Conservation (phyloP, 768 basidiomycete species). For the Panaeolus cyanescens region DNA sequence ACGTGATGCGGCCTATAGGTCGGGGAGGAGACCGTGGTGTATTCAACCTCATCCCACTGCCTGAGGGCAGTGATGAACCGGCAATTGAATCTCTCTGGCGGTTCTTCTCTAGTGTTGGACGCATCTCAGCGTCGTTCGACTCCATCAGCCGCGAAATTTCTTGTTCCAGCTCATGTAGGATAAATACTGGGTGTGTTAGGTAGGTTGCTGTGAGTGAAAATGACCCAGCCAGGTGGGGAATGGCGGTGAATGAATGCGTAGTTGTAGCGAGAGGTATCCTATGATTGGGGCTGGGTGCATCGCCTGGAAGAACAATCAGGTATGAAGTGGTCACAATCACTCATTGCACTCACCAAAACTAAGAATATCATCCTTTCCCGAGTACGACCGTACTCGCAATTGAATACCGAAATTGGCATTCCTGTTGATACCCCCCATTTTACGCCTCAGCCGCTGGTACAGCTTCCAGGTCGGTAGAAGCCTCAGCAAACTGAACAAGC, state of each 20-base stretch:
- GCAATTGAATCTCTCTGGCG: slow-evolving; percentile 58
- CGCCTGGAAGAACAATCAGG: slow-evolving; percentile 5
- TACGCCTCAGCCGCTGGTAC: slow-evolving; percentile 57
- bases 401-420: slow-evolving; percentile 27
- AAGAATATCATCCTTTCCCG: slow-evolving; percentile 28
- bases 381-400: slow-evolving; percentile 26
- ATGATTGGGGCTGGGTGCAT: slow-evolving; percentile 36
- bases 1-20: slow-evolving; percentile 19
- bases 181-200: slow-evolving; percentile 67
- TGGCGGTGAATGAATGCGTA: slow-evolving; percentile 61
- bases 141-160: slow-evolving; percentile 75
- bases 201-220: slow-evolving; percentile 66
- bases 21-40: slow-evolving; percentile 21
- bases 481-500: slow-evolving; percentile 70
- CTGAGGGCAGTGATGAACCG: slow-evolving; percentile 27
- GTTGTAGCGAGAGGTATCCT: slow-evolving; percentile 44
- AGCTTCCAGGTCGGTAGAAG: slow-evolving; percentile 79
- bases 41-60: slow-evolving; percentile 20
- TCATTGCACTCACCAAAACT: slow-evolving; percentile 37
- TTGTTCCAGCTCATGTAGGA: slow-evolving; percentile 76
- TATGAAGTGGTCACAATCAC: neutral
- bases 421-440: slow-evolving; percentile 31
- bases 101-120: slow-evolving; percentile 71
- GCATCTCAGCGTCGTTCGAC: slow-evolving; percentile 66
- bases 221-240: slow-evolving; percentile 68